Evolutionary conservation across 306 rosid species (phyloP), one percentile per base, ranked within the genome.

Genomic region (Vicia sativa): DNA sequence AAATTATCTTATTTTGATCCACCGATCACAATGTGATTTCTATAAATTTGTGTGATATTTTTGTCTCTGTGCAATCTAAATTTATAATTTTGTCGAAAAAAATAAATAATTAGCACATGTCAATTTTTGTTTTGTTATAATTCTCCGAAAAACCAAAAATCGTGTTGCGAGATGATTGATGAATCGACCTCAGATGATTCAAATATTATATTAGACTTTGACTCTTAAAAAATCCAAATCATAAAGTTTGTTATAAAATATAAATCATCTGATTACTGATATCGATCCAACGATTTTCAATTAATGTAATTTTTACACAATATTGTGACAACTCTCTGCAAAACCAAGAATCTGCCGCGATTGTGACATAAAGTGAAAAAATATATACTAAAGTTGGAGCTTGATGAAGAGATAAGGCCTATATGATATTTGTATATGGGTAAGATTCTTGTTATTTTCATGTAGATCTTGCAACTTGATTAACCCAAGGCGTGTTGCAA

Each of bases 361-460:
- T 55, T 3, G 10, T 54, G 72, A 65, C 78, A 42, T 72, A 21
- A 10, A 46, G 26, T 39, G 6, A 42, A 19, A 14, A 44, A 4
- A 25, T 1, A 25, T 25, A 25, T 53, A 72, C 43, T 21, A 43
- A 61, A 69, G 60, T 42, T 37, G 25, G 57, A 41, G 62, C 35
- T 28, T 26, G 14, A 56, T 11, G 26, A 53, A 48, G 42, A 60
- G 86, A 53, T 48, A 58, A 37, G 68, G 14, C 11, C 16, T 41
- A 21, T 52, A 21, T 53, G 39, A 57, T 65, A 21, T 62, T 41
- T 31, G 3, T 55, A 34, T 44, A 42, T 12, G 42, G 77, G 72
- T 59, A 76, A 74, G 83, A 79, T 68, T 71, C 78, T 53, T 65
- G 75, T 58, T 77, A 83, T 50, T 56, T 66, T 35, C 41, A 13